These are phyloP conservation scores for Quercus wislizeni DNA, from an alignment of 306 rosid species.

Conservation along the genomic window DNA sequence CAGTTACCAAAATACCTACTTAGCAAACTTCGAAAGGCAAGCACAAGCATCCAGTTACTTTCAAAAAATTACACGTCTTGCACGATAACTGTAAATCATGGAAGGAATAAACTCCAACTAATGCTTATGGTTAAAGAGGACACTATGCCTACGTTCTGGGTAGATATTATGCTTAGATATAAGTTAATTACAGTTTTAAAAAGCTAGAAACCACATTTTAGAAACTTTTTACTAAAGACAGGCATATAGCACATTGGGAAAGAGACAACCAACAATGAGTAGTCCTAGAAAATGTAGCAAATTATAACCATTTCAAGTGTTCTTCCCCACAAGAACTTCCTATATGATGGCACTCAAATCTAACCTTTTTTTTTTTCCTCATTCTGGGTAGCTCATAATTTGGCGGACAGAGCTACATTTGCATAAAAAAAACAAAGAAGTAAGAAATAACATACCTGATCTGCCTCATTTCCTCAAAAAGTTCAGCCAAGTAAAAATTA, in stretches of 20 bases:
- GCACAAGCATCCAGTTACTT: background rate
- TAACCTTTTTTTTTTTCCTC: background rate
- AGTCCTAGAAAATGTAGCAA: background rate
- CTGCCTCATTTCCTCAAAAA: constrained; percentile 81
- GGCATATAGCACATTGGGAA: background rate
- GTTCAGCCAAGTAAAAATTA: constrained; percentile 54
- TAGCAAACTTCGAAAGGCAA: background rate
- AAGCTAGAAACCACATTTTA: background rate
- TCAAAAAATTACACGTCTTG: background rate
- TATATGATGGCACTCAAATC: background rate
- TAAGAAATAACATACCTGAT: constrained; percentile 53
- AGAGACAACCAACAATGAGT: background rate
- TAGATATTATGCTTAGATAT: no score
- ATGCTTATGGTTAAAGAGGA: no score
- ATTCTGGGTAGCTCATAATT: background rate
- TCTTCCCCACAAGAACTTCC: background rate
- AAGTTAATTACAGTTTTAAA: background rate
- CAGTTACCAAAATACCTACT: background rate
- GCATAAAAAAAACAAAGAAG: constrained; percentile 6
- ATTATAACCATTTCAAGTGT: background rate
- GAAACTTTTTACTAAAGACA: background rate
- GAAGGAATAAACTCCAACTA: background rate
- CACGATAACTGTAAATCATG: background rate
- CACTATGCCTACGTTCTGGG: no score
- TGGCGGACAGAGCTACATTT: background rate